These are phyloP conservation scores for Penicillium ucsense DNA, from an alignment of 495 filamentous ascomycete species.

Conservation along the genomic window DNA sequence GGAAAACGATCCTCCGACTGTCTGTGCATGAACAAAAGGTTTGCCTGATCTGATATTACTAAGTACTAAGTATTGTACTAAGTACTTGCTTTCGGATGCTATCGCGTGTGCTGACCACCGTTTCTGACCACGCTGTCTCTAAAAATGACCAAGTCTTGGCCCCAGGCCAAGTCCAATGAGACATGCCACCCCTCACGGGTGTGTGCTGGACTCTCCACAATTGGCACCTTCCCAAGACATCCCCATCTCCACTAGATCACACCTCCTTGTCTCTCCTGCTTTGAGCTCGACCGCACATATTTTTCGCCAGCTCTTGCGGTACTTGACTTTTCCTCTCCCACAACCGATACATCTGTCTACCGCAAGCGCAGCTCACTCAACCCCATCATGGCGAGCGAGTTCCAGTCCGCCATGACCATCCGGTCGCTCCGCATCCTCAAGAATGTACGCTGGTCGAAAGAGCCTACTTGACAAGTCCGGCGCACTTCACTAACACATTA, in stretches of 20 bases:
- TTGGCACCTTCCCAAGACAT: not conserved
- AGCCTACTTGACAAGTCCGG: not conserved
- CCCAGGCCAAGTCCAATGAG: not conserved
- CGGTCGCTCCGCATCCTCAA: constrained; percentile 79
- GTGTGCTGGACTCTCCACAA: constrained; percentile 1
- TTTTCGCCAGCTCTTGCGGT: not conserved
- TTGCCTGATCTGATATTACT: too few species aligned
- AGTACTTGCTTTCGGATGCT: too few species aligned
- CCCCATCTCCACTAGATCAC: not conserved
- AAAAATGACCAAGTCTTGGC: not conserved
- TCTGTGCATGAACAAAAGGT: too few species aligned
- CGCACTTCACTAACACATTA: constrained; percentile 2
- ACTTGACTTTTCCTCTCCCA: not conserved
- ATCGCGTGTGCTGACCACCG: too few species aligned
- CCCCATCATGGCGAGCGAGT: constrained; percentile 30
- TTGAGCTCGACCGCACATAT: not conserved
- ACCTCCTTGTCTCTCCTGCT: not conserved
- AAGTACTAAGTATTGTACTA: too few species aligned
- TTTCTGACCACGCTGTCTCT: too few species aligned
- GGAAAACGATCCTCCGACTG: too few species aligned
- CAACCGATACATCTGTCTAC: not conserved
- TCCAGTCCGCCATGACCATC: constrained; percentile 51
- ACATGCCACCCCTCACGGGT: not conserved
- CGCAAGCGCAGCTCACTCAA: not conserved
- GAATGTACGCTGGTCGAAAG: constrained; percentile 45